Evolutionary conservation across 306 rosid species (phyloP).

Genomic region (Rosa persica): DNA sequence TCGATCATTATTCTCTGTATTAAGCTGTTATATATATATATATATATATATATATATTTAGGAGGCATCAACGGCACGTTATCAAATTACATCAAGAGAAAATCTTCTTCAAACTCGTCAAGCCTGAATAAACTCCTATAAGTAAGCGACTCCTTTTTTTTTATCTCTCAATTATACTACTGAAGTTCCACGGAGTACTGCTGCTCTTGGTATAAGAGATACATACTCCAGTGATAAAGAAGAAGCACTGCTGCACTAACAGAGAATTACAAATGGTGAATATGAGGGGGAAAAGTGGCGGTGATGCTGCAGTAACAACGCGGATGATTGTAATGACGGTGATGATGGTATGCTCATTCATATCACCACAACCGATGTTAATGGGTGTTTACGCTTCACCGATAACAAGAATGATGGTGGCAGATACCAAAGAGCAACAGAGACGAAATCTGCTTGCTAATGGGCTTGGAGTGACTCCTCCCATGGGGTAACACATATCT

Average conservation of each 20-base stretch:
- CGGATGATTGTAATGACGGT: constrained; percentile 1
- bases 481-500: constrained; percentile 66
- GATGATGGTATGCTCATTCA: constrained; percentile 11
- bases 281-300: constrained; percentile 13
- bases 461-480: constrained; percentile 85
- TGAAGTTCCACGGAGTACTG: background rate
- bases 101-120: background rate
- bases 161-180: too few relatives aligned
- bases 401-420: constrained; percentile 6
- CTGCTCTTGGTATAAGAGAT: background rate
- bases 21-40: background rate
- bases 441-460: constrained; percentile 76
- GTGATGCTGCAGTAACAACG: background rate
- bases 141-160: background rate
- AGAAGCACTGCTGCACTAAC: background rate
- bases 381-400: constrained; percentile 36
- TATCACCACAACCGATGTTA: background rate
- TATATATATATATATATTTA: too few relatives aligned
- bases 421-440: constrained; percentile 18
- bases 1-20: too few relatives aligned
- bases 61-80: background rate
- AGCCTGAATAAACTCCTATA: background rate
- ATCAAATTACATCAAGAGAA: background rate
- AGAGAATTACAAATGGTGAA: constrained; percentile 6
- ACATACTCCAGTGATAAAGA: background rate